Conservation (phyloP, 2,329 filamentous ascomycete genomes). For the Phyllachora maydis region DNA sequence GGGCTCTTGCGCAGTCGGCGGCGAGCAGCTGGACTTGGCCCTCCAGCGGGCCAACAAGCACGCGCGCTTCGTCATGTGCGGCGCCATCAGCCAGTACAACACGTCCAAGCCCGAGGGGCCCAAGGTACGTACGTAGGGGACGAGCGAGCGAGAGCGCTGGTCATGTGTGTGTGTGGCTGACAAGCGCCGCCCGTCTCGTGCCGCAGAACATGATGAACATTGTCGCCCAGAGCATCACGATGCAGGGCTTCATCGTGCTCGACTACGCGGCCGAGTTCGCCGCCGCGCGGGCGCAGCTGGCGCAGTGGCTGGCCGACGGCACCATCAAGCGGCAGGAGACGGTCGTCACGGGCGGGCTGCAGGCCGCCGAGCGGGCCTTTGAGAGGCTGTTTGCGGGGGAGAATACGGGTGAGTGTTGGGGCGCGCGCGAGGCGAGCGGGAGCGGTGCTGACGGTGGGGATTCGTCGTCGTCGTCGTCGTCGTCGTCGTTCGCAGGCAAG, state of each 20-base stretch:
- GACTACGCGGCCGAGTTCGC: slow-evolving; percentile 40
- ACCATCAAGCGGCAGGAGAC: slow-evolving; percentile 54
- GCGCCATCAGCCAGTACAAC: slow-evolving; percentile 52
- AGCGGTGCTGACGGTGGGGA: not conserved
- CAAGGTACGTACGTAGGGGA: slow-evolving; percentile 13
- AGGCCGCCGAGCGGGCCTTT: slow-evolving; percentile 40
- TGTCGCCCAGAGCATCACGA: slow-evolving; percentile 23
- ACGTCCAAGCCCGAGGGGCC: slow-evolving; percentile 29
- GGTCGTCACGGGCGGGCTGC: slow-evolving; percentile 47
- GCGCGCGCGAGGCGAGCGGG: not conserved
- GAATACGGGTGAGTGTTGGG: slow-evolving; percentile 36
- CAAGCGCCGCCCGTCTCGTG: no score
- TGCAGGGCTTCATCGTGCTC: slow-evolving; percentile 56
- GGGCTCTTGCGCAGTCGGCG: slow-evolving; percentile 27
- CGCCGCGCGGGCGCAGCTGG: slow-evolving; percentile 36
- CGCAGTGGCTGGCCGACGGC: slow-evolving; percentile 48
- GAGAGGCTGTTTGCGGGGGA: slow-evolving; percentile 43
- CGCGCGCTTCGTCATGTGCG: slow-evolving; percentile 52
- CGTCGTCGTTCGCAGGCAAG: no score
- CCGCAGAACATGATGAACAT: slow-evolving; percentile 10
- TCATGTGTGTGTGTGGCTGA: slow-evolving; percentile 1
- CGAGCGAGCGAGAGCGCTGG: not conserved
- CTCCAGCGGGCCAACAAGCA: slow-evolving; percentile 39
- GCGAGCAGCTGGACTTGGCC: slow-evolving; percentile 47
- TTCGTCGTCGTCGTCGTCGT: no score